Evolutionary conservation across 306 rosid genomes (phyloP).

Genomic region (Vigna angularis): DNA sequence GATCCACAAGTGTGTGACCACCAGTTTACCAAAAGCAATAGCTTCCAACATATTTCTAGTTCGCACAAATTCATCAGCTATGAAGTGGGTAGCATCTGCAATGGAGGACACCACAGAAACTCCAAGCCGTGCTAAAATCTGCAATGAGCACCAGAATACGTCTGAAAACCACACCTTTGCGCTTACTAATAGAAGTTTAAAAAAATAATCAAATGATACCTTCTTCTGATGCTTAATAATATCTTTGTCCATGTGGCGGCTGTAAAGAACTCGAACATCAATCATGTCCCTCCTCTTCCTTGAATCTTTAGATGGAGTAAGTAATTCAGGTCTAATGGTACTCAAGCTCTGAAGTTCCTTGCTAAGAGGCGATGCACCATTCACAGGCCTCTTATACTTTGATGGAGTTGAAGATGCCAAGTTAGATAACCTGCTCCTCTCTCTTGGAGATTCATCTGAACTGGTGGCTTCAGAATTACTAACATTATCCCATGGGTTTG

Average conservation of each 20-base stretch:
- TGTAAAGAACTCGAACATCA: slow-evolving; percentile 78
- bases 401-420: slow-evolving; percentile 64
- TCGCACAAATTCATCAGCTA: slow-evolving; percentile 87
- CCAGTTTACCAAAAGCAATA: slow-evolving; percentile 88
- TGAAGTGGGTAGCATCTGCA: slow-evolving; percentile 88
- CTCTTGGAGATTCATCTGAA: slow-evolving; percentile 53
- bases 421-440: slow-evolving; percentile 56
- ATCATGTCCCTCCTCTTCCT: slow-evolving; percentile 87
- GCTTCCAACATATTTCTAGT: slow-evolving; percentile 96
- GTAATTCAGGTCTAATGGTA: slow-evolving; percentile 47
- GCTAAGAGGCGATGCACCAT: slow-evolving; percentile 72
- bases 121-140: slow-evolving; percentile 82
- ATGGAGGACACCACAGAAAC: slow-evolving; percentile 71
- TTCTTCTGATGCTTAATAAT: slow-evolving; percentile 85
- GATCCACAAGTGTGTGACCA: slow-evolving; percentile 93
- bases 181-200: slow-evolving; percentile 9
- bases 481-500: slow-evolving; percentile 38
- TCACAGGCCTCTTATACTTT: slow-evolving; percentile 57
- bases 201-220: slow-evolving; percentile 55
- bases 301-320: slow-evolving; percentile 68
- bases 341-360: slow-evolving; percentile 75
- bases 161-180: slow-evolving; percentile 29
- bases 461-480: slow-evolving; percentile 40
- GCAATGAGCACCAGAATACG: slow-evolving; percentile 46
- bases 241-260: slow-evolving; percentile 79